Conservation (phyloP, 331 rosid species). For the Pyrus hybrid region DNA sequence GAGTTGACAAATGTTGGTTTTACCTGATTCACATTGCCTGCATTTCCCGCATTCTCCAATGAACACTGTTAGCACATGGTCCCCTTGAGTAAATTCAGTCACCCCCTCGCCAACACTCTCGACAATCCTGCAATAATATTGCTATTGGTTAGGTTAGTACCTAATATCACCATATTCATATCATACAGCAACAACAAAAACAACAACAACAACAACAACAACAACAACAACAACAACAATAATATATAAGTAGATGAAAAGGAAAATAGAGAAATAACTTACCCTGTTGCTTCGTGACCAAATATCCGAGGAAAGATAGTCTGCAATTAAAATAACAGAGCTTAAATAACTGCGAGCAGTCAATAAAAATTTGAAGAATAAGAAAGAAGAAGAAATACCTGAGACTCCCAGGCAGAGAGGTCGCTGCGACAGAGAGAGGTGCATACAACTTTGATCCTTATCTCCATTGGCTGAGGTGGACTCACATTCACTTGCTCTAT, state of each 20-base stretch:
- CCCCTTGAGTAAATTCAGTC: constrained; percentile 72
- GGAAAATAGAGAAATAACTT: constrained; percentile 4
- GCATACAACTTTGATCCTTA: constrained; percentile 67
- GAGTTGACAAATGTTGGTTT: constrained; percentile 74
- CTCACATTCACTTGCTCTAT: constrained; percentile 67
- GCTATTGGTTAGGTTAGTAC: no score
- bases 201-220: no score
- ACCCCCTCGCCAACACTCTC: constrained; percentile 91
- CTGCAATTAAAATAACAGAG: constrained; percentile 32
- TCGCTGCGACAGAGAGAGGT: constrained; percentile 97
- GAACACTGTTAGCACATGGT: constrained; percentile 86
- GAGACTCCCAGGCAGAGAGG: constrained; percentile 83
- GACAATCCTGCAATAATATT: constrained; percentile 16
- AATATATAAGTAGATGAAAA: background rate
- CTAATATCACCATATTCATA: no score
- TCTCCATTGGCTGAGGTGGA: constrained; percentile 78
- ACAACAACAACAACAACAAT: no score
- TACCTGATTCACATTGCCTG: constrained; percentile 66
- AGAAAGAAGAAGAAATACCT: constrained; percentile 24
- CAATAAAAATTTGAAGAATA: background rate
- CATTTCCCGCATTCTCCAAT: constrained; percentile 84
- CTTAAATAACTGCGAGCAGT: background rate
- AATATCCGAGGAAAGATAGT: constrained; percentile 91
- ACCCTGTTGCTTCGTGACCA: constrained; percentile 99
- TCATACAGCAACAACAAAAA: no score